A percentile compares a stretch with the other conserved stretches of the same genome.
Conservation (phyloP, 2,329 filamentous ascomycete species). For the Fusarium denticulatum region DNA sequence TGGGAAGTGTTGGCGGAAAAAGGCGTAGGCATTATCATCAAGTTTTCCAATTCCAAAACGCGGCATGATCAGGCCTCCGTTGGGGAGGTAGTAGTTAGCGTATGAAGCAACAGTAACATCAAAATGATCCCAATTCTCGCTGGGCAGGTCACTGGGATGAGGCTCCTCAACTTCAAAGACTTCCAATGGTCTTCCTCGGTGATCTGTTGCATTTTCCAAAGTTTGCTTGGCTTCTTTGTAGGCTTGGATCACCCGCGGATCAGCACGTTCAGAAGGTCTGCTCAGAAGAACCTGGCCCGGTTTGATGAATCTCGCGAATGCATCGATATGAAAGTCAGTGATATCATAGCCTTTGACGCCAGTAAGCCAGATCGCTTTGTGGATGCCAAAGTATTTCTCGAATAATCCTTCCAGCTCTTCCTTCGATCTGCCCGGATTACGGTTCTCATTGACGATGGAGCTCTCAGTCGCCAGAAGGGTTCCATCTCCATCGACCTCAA, state of each 20-base stretch:
- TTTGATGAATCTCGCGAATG: conserved; percentile 40
- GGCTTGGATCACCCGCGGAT: conserved; percentile 10
- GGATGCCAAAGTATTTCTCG: conserved; percentile 31
- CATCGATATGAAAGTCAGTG: conserved; percentile 46
- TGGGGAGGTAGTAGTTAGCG: conserved; percentile 44
- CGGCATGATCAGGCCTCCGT: conserved; percentile 44
- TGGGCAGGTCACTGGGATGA: neutral
- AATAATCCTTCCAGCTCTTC: conserved; percentile 38
- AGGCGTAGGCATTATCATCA: conserved; percentile 36
- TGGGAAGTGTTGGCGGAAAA: conserved; percentile 15
- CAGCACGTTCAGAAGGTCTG: conserved; percentile 19
- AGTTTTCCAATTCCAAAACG: conserved; percentile 39
- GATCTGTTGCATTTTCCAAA: conserved; percentile 28
- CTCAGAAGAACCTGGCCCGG: conserved; percentile 40
- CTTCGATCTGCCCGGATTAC: conserved; percentile 38
- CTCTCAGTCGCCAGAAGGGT: conserved; percentile 45
- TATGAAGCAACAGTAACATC: conserved; percentile 26
- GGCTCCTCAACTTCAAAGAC: conserved; percentile 43
- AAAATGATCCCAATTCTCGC: neutral
- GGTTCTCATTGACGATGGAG: conserved; percentile 44
- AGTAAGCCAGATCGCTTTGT: conserved; percentile 45
- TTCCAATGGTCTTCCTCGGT: conserved; percentile 32
- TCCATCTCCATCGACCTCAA: conserved; percentile 45
- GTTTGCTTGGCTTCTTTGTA: conserved; percentile 41
- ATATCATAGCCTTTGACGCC: conserved; percentile 36